Evolutionary conservation across 2,329 filamentous ascomycete genomes (phyloP), one percentile per base, ranked within the genome.

Genomic region (Talaromyces atroroseus): DNA sequence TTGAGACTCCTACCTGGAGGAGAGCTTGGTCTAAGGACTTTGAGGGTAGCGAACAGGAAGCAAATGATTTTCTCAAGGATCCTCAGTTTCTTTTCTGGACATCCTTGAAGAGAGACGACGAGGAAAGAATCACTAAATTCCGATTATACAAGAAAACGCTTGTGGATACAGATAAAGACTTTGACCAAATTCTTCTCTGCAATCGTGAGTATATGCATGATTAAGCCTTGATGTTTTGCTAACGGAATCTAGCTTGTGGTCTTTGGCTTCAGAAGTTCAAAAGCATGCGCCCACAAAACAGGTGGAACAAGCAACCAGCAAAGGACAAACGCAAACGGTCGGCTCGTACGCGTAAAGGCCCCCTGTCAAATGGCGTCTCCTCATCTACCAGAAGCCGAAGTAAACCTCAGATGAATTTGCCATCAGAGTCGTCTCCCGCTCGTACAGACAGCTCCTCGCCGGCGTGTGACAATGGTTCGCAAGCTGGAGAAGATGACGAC

Each of bases 1-100:
- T 99, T 57, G 89, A 97, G 65, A 99, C 94, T 0, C 90, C 92
- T 0, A 96, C 92, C 0, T 99, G 94, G 94, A 86, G 94, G 59
- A 94, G 92, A 66, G 90, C 94, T 12, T 96, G 88, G 80, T 85
- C 85, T n/a, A 90, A 90, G 65, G 80, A 89, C 7, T 80, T 86
- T 47, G 76, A 83, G 16, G 91, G 90, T 1, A 80, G 80, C 32
- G 90, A 90, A 0, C 80, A 82, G 2, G 83, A 86, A 58, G 80
- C 89, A 48, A 84, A 90, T 58, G 84, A 87, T 54, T 89, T 86
- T 0, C 85, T 88, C 58, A 86, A 87, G 64, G 85, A 87, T 48
- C 87, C 88, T 1, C 81, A 82, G 50, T 83, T 92, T 48, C 87
- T 90, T 18, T 89, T 87, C 21, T 86, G 95, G 65, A 84, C 89